Percentiles rank a stretch among this genome's conserved stretches.
Evolutionary conservation across 2,329 filamentous ascomycete species (phyloP).

Genomic region (Scedosporium minutisporum): DNA sequence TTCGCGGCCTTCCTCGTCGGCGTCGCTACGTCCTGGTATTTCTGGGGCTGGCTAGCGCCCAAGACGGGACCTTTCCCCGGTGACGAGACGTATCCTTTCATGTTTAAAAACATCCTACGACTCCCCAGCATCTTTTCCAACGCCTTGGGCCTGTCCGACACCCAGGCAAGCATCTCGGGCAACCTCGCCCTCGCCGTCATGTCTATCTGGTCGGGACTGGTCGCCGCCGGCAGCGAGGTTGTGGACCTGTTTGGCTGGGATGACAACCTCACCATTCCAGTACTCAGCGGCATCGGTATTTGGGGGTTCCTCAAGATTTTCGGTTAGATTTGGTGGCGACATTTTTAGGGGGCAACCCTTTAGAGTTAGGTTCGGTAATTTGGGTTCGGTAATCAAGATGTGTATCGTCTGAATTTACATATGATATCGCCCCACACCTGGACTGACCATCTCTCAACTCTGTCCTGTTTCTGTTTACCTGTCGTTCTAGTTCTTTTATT

Average conservation of each 20-base stretch:
- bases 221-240: conserved; percentile 81
- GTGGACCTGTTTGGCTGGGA: conserved; percentile 91
- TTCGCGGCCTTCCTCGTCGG: conserved; percentile 76
- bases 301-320: conserved; percentile 89
- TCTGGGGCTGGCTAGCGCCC: conserved; percentile 82
- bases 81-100: conserved; percentile 61
- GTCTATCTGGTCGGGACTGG: conserved; percentile 79
- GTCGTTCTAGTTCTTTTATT: background rate
- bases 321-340: conserved; percentile 34
- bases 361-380: background rate
- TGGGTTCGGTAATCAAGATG: background rate
- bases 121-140: conserved; percentile 53
- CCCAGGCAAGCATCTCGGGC: conserved; percentile 56
- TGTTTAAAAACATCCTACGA: conserved; percentile 70
- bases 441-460: background rate
- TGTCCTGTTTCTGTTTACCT: background rate
- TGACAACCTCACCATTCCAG: conserved; percentile 93
- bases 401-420: background rate
- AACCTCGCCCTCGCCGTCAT: conserved; percentile 66
- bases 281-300: conserved; percentile 78
- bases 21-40: conserved; percentile 70
- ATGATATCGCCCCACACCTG: background rate
- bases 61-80: conserved; percentile 55
- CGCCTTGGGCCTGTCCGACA: conserved; percentile 49
- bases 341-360: background rate